Conservation (phyloP, 2,329 filamentous ascomycete species). For the Rutstroemia sp. region DNA sequence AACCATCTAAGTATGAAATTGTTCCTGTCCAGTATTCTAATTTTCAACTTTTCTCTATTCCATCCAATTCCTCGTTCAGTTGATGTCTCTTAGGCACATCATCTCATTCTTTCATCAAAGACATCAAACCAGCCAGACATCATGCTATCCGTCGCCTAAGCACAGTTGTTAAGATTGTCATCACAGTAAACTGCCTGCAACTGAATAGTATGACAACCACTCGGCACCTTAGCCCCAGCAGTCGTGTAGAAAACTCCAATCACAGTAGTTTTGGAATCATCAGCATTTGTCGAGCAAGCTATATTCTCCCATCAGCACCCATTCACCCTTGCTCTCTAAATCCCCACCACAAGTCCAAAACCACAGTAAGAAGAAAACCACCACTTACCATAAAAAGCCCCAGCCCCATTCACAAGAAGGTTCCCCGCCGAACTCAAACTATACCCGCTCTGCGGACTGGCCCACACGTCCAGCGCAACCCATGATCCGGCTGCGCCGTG, state of each 20-base stretch:
- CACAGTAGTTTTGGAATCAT: not conserved
- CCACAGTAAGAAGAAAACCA: not conserved
- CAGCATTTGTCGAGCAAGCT: not conserved
- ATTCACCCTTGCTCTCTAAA: not conserved
- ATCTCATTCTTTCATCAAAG: not conserved
- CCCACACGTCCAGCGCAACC: not conserved
- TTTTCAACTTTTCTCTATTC: too few species aligned
- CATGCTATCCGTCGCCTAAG: not conserved
- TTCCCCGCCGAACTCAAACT: not conserved
- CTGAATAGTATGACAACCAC: not conserved
- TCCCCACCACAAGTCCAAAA: too few species aligned
- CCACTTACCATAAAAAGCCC: not conserved
- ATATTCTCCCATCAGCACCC: not conserved
- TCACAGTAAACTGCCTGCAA: not conserved
- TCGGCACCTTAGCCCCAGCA: not conserved
- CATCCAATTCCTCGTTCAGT: too few species aligned
- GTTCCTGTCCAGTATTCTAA: too few species aligned
- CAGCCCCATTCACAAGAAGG: not conserved
- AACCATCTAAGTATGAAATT: too few species aligned
- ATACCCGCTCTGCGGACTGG: not conserved
- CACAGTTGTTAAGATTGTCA: not conserved
- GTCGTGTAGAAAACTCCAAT: not conserved
- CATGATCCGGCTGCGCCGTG: not conserved
- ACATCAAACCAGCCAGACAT: not conserved
- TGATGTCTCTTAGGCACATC: too few species aligned